Percentiles rank a stretch among this genome's conserved stretches.
phyloP scores from a whole-genome alignment of 2,329 filamentous ascomycete species.

The Chaetomiaceae sp. region DNA sequence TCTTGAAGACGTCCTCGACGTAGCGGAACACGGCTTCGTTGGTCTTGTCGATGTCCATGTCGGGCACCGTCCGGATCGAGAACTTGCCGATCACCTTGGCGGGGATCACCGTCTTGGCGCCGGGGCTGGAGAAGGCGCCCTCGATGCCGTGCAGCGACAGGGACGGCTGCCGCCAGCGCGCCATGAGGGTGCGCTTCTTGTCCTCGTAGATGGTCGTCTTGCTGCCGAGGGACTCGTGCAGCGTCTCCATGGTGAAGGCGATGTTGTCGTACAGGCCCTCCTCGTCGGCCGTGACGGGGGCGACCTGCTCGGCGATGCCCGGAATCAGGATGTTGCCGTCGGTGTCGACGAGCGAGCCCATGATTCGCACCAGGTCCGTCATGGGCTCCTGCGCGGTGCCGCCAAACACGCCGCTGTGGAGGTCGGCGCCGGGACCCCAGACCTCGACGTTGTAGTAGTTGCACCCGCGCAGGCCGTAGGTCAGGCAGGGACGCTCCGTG shows the following conservation, averaged over 20 bases:
- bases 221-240: conserved; percentile 86
- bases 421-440: conserved; percentile 83
- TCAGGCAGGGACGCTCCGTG: conserved; percentile 96
- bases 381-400: conserved; percentile 96
- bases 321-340: conserved; percentile 89
- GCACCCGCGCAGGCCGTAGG: conserved; percentile 92
- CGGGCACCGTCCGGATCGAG: conserved; percentile 91
- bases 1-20: conserved; percentile 76
- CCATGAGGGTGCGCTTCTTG: conserved; percentile 92
- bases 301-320: conserved; percentile 91
- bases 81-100: conserved; percentile 98
- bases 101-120: conserved; percentile 97
- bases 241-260: conserved; percentile 91
- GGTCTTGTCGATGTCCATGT: conserved; percentile 92
- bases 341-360: conserved; percentile 79
- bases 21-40: conserved; percentile 80
- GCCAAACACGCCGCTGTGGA: conserved; percentile 96
- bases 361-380: conserved; percentile 83
- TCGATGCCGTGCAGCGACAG: conserved; percentile 92
- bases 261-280: conserved; percentile 82
- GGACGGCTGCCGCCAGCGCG: conserved; percentile 89
- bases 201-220: conserved; percentile 79
- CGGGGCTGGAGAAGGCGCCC: conserved; percentile 86
- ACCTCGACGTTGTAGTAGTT: conserved; percentile 96
- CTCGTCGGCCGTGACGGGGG: conserved; percentile 79